Evolutionary conservation across 495 filamentous ascomycete species (phyloP).

Genomic region (Barbatosphaeria neglecta): DNA sequence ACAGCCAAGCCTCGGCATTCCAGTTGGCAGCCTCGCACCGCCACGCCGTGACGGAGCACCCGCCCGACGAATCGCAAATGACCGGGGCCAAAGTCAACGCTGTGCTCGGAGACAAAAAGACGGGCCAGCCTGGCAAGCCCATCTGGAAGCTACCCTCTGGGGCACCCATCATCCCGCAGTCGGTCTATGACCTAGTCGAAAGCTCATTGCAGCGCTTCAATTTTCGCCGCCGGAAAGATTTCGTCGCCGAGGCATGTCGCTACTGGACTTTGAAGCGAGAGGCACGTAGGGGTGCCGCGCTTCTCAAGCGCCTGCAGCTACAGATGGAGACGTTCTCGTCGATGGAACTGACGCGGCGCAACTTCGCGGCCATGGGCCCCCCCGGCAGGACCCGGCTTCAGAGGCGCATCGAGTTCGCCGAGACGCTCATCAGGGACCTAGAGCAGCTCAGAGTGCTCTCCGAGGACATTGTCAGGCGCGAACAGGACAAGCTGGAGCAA

Average conservation of each 20-base stretch:
- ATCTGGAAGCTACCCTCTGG: conserved; percentile 93
- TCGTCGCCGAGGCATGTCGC: conserved; percentile 79
- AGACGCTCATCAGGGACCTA: conserved; percentile 62
- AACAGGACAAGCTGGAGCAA: conserved; percentile 61
- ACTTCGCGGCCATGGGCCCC: conserved; percentile 85
- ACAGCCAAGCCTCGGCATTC: conserved; percentile 77
- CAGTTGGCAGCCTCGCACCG: conserved; percentile 57
- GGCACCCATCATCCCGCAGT: conserved; percentile 83
- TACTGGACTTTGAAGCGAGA: conserved; percentile 98
- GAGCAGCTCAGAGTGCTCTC: conserved; percentile 58
- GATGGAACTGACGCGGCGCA: conserved; percentile 88
- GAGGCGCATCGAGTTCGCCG: conserved; percentile 78
- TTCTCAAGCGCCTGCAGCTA: conserved; percentile 84
- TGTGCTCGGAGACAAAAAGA: conserved; percentile 63
- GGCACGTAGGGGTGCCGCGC: conserved; percentile 75
- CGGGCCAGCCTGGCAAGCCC: conserved; percentile 51
- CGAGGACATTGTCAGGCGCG: conserved; percentile 56
- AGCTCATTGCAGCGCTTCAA: conserved; percentile 67
- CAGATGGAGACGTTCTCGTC: conserved; percentile 92
- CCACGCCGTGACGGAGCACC: conserved; percentile 45
- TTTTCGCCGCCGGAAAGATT: conserved; percentile 80
- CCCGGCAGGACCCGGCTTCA: conserved; percentile 65
- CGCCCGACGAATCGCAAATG: conserved; percentile 43
- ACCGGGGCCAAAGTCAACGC: conserved; percentile 41
- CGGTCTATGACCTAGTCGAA: conserved; percentile 70